Evolutionary conservation across 768 basidiomycete genomes (phyloP).

Genomic region (Kwoniella botswanensis): DNA sequence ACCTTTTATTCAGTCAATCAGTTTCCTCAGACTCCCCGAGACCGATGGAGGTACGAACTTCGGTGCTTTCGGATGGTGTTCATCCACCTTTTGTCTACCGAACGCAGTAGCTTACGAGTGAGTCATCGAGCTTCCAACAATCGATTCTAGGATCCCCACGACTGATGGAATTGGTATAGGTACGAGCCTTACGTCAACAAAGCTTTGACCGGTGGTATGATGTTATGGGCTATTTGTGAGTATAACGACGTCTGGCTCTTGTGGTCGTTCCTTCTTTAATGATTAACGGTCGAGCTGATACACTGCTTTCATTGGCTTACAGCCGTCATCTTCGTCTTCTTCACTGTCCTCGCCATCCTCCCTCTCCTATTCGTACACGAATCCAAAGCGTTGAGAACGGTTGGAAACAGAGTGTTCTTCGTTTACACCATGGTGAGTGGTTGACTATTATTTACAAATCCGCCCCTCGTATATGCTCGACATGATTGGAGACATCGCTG

Average conservation of each 20-base stretch:
- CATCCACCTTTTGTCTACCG: constrained; percentile 42
- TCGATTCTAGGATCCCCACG: too few species aligned
- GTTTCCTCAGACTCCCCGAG: constrained; percentile 43
- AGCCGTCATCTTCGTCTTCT: constrained; percentile 54
- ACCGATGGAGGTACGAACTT: constrained; percentile 39
- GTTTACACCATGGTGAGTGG: constrained; percentile 45
- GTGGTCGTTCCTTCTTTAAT: not conserved
- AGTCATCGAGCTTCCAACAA: constrained; percentile 19
- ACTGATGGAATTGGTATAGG: constrained; percentile 18
- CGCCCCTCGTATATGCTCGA: too few species aligned
- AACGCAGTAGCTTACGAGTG: constrained; percentile 54
- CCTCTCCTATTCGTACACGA: constrained; percentile 57
- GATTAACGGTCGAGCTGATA: not conserved
- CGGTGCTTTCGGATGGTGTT: constrained; percentile 55
- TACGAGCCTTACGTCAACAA: constrained; percentile 50
- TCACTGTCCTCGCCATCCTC: constrained; percentile 53
- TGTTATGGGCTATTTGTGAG: constrained; percentile 56
- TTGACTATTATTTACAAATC: not conserved
- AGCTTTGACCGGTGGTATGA: constrained; percentile 53
- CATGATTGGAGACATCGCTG: too few species aligned
- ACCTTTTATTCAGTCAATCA: constrained; percentile 55
- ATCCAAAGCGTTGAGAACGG: constrained; percentile 45
- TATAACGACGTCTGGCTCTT: not conserved
- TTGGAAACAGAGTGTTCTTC: constrained; percentile 55
- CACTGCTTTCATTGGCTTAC: not conserved